phyloP scores from a whole-genome alignment of 2,329 filamentous ascomycete genomes.

The Sarocladiaceae sp. region DNA sequence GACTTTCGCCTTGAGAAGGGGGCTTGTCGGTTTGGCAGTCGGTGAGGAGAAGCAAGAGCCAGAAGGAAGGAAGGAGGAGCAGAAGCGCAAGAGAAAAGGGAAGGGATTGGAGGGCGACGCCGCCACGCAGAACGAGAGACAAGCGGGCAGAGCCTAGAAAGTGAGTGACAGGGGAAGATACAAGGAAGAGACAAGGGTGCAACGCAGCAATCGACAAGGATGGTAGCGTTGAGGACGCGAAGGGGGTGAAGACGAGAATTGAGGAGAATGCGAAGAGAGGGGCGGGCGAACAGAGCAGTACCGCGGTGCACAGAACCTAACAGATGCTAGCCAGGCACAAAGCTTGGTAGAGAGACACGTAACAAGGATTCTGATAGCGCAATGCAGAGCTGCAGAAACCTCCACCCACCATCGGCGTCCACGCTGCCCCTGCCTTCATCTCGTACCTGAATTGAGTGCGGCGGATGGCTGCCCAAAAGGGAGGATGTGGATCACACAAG shows the following conservation, averaged over 20 bases:
- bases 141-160: constrained; percentile 5
- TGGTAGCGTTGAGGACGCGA: neutral
- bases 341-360: neutral
- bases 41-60: constrained; percentile 6
- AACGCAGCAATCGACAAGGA: constrained; percentile 6
- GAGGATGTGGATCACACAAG: neutral
- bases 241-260: constrained; percentile 1
- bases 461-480: neutral
- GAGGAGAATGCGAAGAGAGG: neutral
- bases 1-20: constrained; percentile 14
- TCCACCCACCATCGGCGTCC: constrained; percentile 4
- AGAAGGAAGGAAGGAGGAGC: constrained; percentile 10
- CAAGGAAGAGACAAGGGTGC: constrained; percentile 8
- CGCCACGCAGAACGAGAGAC: constrained; percentile 1
- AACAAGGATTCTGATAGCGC: constrained; percentile 4
- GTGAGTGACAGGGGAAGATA: constrained; percentile 7
- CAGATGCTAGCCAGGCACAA: neutral
- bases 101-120: constrained; percentile 9
- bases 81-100: constrained; percentile 8
- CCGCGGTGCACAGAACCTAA: neutral
- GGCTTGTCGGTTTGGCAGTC: constrained; percentile 13
- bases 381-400: neutral
- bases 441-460: neutral
- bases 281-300: neutral
- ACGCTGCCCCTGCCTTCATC: constrained; percentile 7